Evolutionary conservation across 495 filamentous ascomycete species (phyloP).

Genomic region (Tuber melanosporum): DNA sequence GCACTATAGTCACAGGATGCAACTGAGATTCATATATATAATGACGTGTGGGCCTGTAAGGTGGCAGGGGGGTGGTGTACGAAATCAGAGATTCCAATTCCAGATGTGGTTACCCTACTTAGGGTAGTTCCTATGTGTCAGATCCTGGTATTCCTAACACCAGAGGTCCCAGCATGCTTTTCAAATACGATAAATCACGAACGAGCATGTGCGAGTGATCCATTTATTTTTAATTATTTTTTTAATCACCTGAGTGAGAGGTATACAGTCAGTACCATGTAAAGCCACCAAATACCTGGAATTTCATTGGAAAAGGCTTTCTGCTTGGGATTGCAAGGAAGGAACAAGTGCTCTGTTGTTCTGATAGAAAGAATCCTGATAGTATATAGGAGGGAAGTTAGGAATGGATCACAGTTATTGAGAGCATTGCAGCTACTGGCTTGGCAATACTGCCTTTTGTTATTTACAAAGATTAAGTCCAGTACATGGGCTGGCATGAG

Average conservation of each 20-base stretch:
- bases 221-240: background rate
- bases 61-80: no score
- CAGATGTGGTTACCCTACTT: no score
- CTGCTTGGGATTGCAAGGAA: background rate
- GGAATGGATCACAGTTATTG: conserved; percentile 16
- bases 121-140: no score
- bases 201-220: conserved; percentile 3
- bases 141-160: no score
- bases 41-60: no score
- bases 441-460: conserved; percentile 8
- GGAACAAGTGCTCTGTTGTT: conserved; percentile 4
- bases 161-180: conserved; percentile 1
- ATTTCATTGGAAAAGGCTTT: conserved; percentile 13
- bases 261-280: background rate
- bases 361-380: background rate
- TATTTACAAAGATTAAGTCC: conserved; percentile 12
- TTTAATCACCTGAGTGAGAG: background rate
- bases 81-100: no score
- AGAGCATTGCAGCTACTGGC: conserved; percentile 9
- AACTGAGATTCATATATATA: no score
- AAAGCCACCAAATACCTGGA: conserved; percentile 4
- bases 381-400: conserved; percentile 7
- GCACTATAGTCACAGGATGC: no score
- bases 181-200: conserved; percentile 7
- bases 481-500: background rate